phyloP scores from a whole-genome alignment of 2,329 filamentous ascomycete genomes.

The Paraconiothyrium brasiliense region DNA sequence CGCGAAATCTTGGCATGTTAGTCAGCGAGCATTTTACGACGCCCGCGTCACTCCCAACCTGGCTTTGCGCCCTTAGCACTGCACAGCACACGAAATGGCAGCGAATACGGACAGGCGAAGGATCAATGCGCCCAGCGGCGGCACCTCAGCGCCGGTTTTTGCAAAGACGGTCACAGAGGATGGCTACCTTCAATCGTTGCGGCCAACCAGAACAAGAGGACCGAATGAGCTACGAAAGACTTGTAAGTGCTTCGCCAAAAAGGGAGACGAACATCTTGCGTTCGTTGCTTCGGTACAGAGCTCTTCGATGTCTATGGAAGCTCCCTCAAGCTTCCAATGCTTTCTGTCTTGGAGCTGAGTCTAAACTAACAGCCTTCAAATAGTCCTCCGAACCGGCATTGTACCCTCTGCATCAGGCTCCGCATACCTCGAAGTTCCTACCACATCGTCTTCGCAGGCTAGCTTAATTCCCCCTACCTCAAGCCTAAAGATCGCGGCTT shows the following conservation, averaged over 20 bases:
- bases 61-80: not conserved
- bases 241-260: constrained; percentile 67
- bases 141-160: constrained; percentile 79
- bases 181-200: constrained; percentile 54
- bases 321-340: constrained; percentile 6
- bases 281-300: not conserved
- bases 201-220: constrained; percentile 67
- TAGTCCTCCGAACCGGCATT: constrained; percentile 89
- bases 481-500: constrained; percentile 89
- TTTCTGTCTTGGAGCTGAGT: not conserved
- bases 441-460: constrained; percentile 52
- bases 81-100: constrained; percentile 27
- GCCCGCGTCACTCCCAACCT: not conserved
- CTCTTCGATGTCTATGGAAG: not conserved
- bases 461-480: constrained; percentile 65
- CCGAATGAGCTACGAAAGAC: constrained; percentile 82
- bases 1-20: constrained; percentile 45
- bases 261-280: not conserved
- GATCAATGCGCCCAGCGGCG: constrained; percentile 85
- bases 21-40: constrained; percentile 33
- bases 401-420: constrained; percentile 94
- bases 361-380: not conserved
- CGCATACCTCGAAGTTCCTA: constrained; percentile 76
- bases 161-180: constrained; percentile 60
- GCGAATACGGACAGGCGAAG: constrained; percentile 75